Conservation (phyloP, 768 basidiomycete species). For the Amanita muscaria region DNA sequence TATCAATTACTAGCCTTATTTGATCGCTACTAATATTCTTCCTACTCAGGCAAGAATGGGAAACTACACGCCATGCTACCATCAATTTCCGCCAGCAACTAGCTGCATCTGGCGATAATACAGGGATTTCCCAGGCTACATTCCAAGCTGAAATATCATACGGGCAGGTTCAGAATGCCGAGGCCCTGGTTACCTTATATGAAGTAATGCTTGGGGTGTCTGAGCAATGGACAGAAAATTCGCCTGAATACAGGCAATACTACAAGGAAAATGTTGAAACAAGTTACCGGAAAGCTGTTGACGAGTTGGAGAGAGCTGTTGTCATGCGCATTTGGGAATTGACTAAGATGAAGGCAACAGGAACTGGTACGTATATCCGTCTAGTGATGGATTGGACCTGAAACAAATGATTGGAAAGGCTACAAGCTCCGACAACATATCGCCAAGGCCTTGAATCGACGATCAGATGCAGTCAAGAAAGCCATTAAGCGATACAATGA, state of each 20-base stretch:
- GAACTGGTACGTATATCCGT: background rate
- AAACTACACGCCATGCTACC: background rate
- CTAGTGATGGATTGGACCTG: background rate
- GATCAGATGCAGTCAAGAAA: conserved; percentile 5
- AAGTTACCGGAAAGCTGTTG: background rate
- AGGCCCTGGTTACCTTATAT: background rate
- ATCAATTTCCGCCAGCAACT: background rate
- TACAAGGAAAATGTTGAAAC: conserved; percentile 5
- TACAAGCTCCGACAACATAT: conserved; percentile 6
- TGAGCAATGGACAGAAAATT: background rate
- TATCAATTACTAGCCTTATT: background rate
- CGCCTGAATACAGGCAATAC: background rate
- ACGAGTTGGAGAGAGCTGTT: background rate
- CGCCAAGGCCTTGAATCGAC: conserved; percentile 3
- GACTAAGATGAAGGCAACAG: background rate
- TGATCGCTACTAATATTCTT: background rate
- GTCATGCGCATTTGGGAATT: conserved; percentile 1
- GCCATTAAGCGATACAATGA: conserved; percentile 2
- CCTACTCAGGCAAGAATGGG: conserved; percentile 3
- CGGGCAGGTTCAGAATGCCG: background rate
- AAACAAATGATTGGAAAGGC: background rate
- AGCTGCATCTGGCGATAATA: background rate
- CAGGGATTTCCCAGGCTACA: background rate
- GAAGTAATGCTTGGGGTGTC: background rate
- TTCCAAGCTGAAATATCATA: background rate